Evolutionary conservation across 257 asterid species (phyloP).

Genomic region (Nicotiana benthamiana): DNA sequence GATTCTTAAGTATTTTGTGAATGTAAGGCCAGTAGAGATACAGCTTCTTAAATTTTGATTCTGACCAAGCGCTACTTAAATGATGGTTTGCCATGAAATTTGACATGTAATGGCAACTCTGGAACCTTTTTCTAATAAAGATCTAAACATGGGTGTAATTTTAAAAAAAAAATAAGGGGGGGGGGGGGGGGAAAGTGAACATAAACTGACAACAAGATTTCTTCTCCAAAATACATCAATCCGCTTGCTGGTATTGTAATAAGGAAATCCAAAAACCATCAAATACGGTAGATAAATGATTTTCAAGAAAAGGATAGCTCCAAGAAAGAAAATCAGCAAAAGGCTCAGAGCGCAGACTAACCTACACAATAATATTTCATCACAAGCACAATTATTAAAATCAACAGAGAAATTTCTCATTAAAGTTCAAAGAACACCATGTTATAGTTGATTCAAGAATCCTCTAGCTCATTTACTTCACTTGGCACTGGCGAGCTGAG

Average conservation of each 20-base stretch:
- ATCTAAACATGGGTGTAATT: too few relatives aligned
- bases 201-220: not conserved
- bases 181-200: too few relatives aligned
- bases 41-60: too few relatives aligned
- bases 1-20: too few relatives aligned
- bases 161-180: too few relatives aligned
- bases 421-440: not conserved
- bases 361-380: not conserved
- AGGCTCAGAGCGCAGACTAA: not conserved
- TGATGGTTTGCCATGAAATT: too few relatives aligned
- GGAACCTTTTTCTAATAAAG: too few relatives aligned
- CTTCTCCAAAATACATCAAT: not conserved
- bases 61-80: too few relatives aligned
- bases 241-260: not conserved
- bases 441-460: not conserved
- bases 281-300: not conserved
- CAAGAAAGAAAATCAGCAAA: not conserved
- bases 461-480: slow-evolving; percentile 2
- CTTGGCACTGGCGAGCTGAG: slow-evolving; percentile 17
- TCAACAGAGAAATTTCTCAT: not conserved
- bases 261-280: not conserved
- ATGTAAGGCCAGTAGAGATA: too few relatives aligned
- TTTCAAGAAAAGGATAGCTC: not conserved
- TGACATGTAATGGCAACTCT: too few relatives aligned
- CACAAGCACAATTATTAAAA: not conserved